A percentile compares a stretch with the other conserved stretches of the same genome.
Conservation (phyloP, 2,329 filamentous ascomycete species). For the Alternaria metachromatica region DNA sequence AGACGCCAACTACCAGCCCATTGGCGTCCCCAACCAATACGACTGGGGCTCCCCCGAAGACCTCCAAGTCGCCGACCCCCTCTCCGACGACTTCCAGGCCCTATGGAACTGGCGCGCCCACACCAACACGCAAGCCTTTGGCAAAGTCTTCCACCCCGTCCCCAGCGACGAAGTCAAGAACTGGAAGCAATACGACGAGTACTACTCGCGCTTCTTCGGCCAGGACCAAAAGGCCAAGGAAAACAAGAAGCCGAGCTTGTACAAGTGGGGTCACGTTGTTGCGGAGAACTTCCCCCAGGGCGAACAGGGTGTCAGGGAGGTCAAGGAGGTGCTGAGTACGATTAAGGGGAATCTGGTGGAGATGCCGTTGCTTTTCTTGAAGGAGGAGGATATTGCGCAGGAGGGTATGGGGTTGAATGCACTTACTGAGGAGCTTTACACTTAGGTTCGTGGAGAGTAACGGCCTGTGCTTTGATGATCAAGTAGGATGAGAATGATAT, state of each 20-base stretch:
- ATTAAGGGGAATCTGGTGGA: conserved; percentile 73
- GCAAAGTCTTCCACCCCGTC: conserved; percentile 80
- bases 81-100: conserved; percentile 70
- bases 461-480: not conserved
- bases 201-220: conserved; percentile 71
- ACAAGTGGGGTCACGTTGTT: conserved; percentile 87
- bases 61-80: conserved; percentile 72
- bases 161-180: conserved; percentile 71
- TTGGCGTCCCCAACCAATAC: conserved; percentile 62
- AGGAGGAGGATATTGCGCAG: conserved; percentile 85
- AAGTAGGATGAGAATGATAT: not conserved
- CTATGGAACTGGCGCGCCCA: conserved; percentile 77
- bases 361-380: conserved; percentile 89
- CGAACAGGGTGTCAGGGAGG: conserved; percentile 52
- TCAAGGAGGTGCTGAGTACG: conserved; percentile 72
- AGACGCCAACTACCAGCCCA: conserved; percentile 64
- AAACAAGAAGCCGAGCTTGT: conserved; percentile 61
- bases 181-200: conserved; percentile 76
- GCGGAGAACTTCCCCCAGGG: conserved; percentile 55
- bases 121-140: conserved; percentile 81
- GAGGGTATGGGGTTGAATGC: conserved; percentile 69
- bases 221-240: conserved; percentile 51
- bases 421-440: conserved; percentile 58
- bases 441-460: conserved; percentile 29
- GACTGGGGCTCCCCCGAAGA: conserved; percentile 58